These are phyloP conservation scores for Chlorella vulgaris DNA, from an alignment of 139 green algal species.

Conservation along the genomic window DNA sequence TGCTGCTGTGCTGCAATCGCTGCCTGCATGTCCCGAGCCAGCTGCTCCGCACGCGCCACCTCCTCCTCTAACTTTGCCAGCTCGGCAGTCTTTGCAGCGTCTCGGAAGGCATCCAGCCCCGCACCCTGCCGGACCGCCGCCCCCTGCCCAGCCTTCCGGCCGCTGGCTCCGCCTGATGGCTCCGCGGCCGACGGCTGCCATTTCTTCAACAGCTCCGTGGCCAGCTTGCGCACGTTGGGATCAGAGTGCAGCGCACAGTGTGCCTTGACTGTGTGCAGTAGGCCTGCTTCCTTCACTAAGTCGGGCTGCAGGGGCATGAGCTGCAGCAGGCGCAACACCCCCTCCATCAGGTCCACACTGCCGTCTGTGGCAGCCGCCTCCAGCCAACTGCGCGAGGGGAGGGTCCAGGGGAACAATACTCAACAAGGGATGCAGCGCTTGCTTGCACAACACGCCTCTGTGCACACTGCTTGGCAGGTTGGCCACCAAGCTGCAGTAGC, in stretches of 20 bases:
- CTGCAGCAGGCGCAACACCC: constrained; percentile 30
- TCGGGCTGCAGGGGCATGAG: not conserved
- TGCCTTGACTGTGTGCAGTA: not conserved
- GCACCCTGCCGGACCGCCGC: not conserved
- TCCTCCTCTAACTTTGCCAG: not conserved
- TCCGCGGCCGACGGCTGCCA: not conserved
- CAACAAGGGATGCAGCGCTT: too few species aligned
- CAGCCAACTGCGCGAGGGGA: constrained; percentile 30
- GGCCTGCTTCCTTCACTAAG: constrained; percentile 15
- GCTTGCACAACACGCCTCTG: too few species aligned
- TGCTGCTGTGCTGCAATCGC: not conserved
- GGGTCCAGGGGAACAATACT: not conserved
- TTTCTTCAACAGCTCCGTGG: constrained; percentile 6
- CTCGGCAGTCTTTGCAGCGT: not conserved
- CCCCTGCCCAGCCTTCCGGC: not conserved
- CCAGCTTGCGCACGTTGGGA: constrained; percentile 36
- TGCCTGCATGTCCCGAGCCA: not conserved
- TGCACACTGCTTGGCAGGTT: too few species aligned
- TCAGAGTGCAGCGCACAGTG: constrained; percentile 22
- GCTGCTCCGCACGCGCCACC: not conserved
- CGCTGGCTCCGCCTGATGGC: not conserved
- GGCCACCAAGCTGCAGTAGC: too few species aligned
- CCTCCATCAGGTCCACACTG: constrained; percentile 1
- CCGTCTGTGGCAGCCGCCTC: constrained; percentile 3
- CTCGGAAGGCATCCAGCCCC: constrained; percentile 2